Evolutionary conservation across 768 basidiomycete genomes (phyloP), one percentile per base, ranked within the genome.

Genomic region (Termitomyces bulborhizus): DNA sequence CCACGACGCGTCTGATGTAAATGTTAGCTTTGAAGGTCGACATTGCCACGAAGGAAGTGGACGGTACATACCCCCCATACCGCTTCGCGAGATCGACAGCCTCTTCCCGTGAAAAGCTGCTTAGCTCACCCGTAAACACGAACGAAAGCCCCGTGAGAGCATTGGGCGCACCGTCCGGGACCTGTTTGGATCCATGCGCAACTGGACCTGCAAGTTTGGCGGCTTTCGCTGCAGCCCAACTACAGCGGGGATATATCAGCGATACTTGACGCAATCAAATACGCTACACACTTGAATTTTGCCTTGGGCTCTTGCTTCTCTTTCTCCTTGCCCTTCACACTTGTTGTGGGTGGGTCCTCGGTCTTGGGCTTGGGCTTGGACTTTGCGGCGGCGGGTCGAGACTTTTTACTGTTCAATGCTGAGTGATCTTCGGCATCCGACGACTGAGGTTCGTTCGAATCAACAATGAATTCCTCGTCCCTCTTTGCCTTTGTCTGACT

Each of bases 41-140:
- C 39, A 57, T 24, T 18, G 16, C 2, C 37, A 16, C 11, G 31
- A 41, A 39, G n/a, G 29, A 39, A 39, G n/a, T 13, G 11, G 37
- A 16, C 51, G 27, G n/a, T 2, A 76, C 90, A 58, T 47, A 93
- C 95, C 86, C 95, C 62, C 93, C 93, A 65, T 84, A 93, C 4
- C 94, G 90, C 69, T 99, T 98, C 0, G 88, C 96, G 6, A 96
- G 69, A 62, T 96, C 93, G 27, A 76, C 66, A 0, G 91, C 87
- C 61, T 97, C 94, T 2, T 98, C 92, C 37, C 97, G 79, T 1
- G 91, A 85, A 60, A 98, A 84, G 56, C 87, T 88, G 46, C 79
- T 82, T 45, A 98, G 71, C 62, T 99, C 96, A 15, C 95, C 97
- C 0, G 97, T 98, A 60, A 99, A 99, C 21, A 99, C 96, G 64